Percentiles rank a stretch among this genome's conserved stretches.
Conservation (phyloP, 176 grass and related monocot species). For the Canna indica region DNA sequence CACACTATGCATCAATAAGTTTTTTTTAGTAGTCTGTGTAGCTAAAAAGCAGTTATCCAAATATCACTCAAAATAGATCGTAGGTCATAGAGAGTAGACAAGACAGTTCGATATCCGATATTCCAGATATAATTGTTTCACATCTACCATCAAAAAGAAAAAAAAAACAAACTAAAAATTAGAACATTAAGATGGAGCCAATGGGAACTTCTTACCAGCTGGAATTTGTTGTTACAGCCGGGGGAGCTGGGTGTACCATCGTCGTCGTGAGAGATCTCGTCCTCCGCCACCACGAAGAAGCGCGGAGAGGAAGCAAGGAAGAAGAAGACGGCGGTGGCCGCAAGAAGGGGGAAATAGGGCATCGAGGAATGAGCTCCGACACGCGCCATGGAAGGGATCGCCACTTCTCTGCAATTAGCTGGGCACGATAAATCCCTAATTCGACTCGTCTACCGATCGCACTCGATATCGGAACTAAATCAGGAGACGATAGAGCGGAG, state of each 20-base stretch:
- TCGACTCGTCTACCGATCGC: not conserved
- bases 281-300: slow-evolving; percentile 20
- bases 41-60: not conserved
- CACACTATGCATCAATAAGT: not conserved
- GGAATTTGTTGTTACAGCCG: slow-evolving; percentile 85
- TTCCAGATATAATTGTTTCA: no score
- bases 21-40: not conserved
- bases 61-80: not conserved
- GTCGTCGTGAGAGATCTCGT: slow-evolving; percentile 66
- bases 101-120: not conserved
- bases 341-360: not conserved
- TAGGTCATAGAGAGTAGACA: no score
- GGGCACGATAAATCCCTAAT: not conserved
- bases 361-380: not conserved
- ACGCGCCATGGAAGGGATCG: not conserved
- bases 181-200: not conserved
- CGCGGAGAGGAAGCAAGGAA: slow-evolving; percentile 29
- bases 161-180: not conserved
- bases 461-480: not conserved
- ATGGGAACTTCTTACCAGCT: slow-evolving; percentile 46
- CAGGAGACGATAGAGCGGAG: not conserved
- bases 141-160: not conserved
- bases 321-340: slow-evolving; percentile 14
- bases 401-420: not conserved
- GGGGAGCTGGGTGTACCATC: slow-evolving; percentile 40